phyloP scores from a whole-genome alignment of 768 basidiomycete genomes.

The Termitomyces sp. region DNA sequence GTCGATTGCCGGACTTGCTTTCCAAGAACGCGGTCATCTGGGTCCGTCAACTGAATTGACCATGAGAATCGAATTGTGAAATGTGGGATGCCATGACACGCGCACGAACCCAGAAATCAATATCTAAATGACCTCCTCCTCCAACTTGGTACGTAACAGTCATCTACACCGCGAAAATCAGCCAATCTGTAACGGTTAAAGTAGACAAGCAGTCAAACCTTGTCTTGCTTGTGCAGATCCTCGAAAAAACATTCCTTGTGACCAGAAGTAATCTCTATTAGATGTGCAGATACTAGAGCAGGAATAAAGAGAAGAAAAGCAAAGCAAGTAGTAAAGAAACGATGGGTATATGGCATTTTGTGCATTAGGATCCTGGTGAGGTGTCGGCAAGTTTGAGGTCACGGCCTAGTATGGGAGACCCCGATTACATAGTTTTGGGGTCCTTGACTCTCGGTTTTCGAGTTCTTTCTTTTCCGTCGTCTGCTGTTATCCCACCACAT shows the following conservation, averaged over 20 bases:
- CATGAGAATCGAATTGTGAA: constrained; percentile 5
- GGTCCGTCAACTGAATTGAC: constrained; percentile 69
- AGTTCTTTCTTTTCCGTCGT: constrained; percentile 14
- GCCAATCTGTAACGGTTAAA: not conserved
- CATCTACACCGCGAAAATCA: constrained; percentile 59
- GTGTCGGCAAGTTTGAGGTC: not conserved
- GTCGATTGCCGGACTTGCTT: constrained; percentile 88
- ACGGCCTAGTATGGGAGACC: constrained; percentile 11
- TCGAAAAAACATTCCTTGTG: constrained; percentile 96
- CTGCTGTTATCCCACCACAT: constrained; percentile 22
- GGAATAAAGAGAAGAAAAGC: constrained; percentile 38
- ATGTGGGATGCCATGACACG: not conserved
- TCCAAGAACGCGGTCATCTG: constrained; percentile 59
- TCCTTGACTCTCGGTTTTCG: constrained; percentile 11
- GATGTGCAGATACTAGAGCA: constrained; percentile 52
- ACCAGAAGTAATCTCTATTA: constrained; percentile 72
- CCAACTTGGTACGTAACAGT: constrained; percentile 99
- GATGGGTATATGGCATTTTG: constrained; percentile 29
- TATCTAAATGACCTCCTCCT: constrained; percentile 93
- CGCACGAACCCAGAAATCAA: constrained; percentile 87
- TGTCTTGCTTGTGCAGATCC: constrained; percentile 88
- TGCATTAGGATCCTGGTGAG: constrained; percentile 8
- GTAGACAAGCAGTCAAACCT: constrained; percentile 40
- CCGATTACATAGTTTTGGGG: constrained; percentile 15
- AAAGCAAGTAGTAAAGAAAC: constrained; percentile 34